Evolutionary conservation across 352 stramenopile species (phyloP), one percentile per base, ranked within the genome.

Genomic region (Globisporangium orthogonon): DNA sequence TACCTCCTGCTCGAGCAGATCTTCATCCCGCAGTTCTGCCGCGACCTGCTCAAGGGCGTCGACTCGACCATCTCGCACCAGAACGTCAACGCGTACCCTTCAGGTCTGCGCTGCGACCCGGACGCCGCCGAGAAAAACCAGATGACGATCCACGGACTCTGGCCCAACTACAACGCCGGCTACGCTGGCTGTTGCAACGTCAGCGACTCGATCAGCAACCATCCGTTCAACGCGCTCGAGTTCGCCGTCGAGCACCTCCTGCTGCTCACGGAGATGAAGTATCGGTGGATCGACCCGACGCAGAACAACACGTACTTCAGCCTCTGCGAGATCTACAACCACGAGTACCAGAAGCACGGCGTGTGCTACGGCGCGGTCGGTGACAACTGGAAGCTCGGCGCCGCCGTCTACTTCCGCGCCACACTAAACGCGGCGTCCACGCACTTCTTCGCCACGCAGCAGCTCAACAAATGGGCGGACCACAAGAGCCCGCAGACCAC

Each of bases 321-420:
- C 56, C 69, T 91, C 9, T 91, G 82, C 51, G 77, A 91, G 67
- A 83, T 87, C 61, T 91, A 89, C 69, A 74, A 89, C 69, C 82
- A 91, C 68, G 79, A 89, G 65, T 89, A 84, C 71, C 82, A 91
- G 69, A 91, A 91, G 69, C 82, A 91, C 66, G 82, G 82, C 14
- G 59, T 89, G 31, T 91, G 82, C 69, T 91, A 83, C 60, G 76
- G 74, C 33, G 77, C 81, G 0, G 69, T 72, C 17, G 79, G 61
- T 4, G 68, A 66, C 17, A 67, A 91, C 63, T 76, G 73, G 23
- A 71, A 78, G 53, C 61, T 71, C 23, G 71, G 71, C 5, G 71
- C 81, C 1, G 74, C 76, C 17, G 74, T 73, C 50, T 91, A 91
- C 76, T 89, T 91, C 52, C 10, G 67, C 50, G 74, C 76, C 10